Conservation (phyloP, 768 basidiomycete species). For the Lactifluus piperatus region DNA sequence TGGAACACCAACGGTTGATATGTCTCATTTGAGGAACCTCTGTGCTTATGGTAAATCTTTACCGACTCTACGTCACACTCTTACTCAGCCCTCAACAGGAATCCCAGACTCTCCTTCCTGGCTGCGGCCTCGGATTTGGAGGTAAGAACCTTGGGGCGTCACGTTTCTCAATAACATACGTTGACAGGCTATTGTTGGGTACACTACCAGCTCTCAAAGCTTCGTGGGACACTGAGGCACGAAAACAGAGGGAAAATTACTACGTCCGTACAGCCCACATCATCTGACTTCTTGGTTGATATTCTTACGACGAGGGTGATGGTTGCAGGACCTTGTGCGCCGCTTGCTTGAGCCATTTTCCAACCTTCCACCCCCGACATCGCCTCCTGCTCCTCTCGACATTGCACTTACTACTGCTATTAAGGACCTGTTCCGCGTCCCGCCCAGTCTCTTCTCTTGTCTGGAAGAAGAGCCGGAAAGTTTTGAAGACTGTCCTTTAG, state of each 20-base stretch:
- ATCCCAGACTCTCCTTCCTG: slow-evolving; percentile 67
- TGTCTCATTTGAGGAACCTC: slow-evolving; percentile 44
- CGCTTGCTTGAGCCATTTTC: slow-evolving; percentile 51
- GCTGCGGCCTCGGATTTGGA: slow-evolving; percentile 73
- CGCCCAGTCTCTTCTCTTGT: slow-evolving; percentile 14
- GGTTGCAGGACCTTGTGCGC: slow-evolving; percentile 54
- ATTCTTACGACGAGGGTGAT: slow-evolving; percentile 3
- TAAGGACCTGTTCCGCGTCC: slow-evolving; percentile 20
- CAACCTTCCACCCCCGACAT: slow-evolving; percentile 25
- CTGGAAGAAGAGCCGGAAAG: slow-evolving; percentile 17
- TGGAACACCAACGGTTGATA: slow-evolving; percentile 43
- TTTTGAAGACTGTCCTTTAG: slow-evolving; percentile 12
- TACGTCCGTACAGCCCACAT: slow-evolving; percentile 41
- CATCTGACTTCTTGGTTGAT: not conserved
- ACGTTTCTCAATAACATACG: slow-evolving; percentile 5
- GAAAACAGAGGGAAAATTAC: slow-evolving; percentile 58
- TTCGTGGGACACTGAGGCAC: slow-evolving; percentile 48
- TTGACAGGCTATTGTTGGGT: slow-evolving; percentile 50
- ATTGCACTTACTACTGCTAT: slow-evolving; percentile 15
- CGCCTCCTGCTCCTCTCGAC: slow-evolving; percentile 13
- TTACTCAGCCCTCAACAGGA: slow-evolving; percentile 33
- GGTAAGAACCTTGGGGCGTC: slow-evolving; percentile 35
- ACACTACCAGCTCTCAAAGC: slow-evolving; percentile 48
- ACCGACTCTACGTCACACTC: slow-evolving; percentile 4
- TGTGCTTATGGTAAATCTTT: slow-evolving; percentile 50